phyloP scores from a whole-genome alignment of 75 land plant species.

The Ceratopteris richardii region DNA sequence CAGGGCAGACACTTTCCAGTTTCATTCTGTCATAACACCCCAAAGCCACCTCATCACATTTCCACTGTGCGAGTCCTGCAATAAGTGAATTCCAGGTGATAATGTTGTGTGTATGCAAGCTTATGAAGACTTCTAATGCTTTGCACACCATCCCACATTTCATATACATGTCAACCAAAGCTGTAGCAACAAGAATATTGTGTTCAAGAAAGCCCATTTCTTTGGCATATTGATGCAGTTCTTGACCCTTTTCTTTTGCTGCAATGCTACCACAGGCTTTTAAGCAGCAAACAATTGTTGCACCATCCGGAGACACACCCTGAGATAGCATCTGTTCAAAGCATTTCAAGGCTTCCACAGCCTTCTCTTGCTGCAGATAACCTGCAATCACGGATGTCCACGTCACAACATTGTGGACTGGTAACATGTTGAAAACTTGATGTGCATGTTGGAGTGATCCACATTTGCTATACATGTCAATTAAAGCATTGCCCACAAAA shows the following conservation, averaged over 20 bases:
- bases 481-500: slow-evolving; percentile 19
- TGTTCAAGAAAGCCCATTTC: not conserved
- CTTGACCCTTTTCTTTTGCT: not conserved
- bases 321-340: slow-evolving; percentile 12
- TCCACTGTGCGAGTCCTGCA: not conserved
- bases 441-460: slow-evolving; percentile 10
- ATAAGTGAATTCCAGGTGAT: slow-evolving; percentile 2
- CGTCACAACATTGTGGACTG: slow-evolving; percentile 11
- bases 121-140: not conserved
- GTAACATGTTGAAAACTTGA: slow-evolving; percentile 12
- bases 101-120: not conserved
- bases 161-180: slow-evolving; percentile 3
- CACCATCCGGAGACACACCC: slow-evolving; percentile 8
- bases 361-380: slow-evolving; percentile 2
- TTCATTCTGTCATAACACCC: not conserved
- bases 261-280: slow-evolving; percentile 10
- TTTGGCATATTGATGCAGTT: not conserved
- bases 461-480: slow-evolving; percentile 16
- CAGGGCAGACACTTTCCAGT: not conserved
- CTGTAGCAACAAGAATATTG: not conserved
- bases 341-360: slow-evolving; percentile 13
- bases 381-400: slow-evolving; percentile 18
- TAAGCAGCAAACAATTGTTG: slow-evolving; percentile 16
- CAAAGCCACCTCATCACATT: not conserved
- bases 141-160: slow-evolving; percentile 1